These are phyloP conservation scores for Periconia macrospinosa DNA, from an alignment of 2,329 filamentous ascomycete genomes.

Conservation along the genomic window DNA sequence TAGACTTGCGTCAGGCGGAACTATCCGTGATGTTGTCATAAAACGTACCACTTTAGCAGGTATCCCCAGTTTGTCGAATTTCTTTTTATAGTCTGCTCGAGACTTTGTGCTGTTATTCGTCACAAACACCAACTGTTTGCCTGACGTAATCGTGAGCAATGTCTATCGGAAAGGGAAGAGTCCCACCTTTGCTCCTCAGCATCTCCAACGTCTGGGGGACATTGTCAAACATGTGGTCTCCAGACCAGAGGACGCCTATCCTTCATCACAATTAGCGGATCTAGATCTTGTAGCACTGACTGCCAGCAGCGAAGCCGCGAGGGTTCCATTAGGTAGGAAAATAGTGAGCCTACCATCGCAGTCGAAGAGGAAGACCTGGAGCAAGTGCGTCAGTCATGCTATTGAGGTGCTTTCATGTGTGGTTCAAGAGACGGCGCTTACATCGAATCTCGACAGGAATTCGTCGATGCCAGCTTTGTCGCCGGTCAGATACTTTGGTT, in stretches of 20 bases:
- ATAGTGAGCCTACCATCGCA: constrained; percentile 74
- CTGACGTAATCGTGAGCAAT: constrained; percentile 48
- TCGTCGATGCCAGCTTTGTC: constrained; percentile 74
- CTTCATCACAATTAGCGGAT: constrained; percentile 46
- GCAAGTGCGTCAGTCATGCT: constrained; percentile 20
- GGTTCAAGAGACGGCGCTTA: constrained; percentile 53
- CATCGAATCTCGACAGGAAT: constrained; percentile 91
- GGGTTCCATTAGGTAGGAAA: background rate
- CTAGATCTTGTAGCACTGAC: background rate
- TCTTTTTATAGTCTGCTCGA: constrained; percentile 87
- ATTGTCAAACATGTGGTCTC: constrained; percentile 83
- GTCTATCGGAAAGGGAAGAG: background rate
- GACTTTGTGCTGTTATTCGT: constrained; percentile 99
- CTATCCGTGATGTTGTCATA: background rate
- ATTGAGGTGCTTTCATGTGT: no score
- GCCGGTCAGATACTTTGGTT: constrained; percentile 70
- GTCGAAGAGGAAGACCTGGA: constrained; percentile 87
- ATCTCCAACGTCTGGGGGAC: constrained; percentile 83
- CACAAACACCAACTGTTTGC: constrained; percentile 92
- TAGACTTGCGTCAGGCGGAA: constrained; percentile 23
- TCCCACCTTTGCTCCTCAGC: constrained; percentile 74
- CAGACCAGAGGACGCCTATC: constrained; percentile 93
- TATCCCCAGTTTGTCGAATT: constrained; percentile 80
- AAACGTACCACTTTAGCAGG: constrained; percentile 64
- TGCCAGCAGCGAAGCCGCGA: background rate